Evolutionary conservation across 768 basidiomycete genomes (phyloP).

Genomic region (Psilocybe azurescens): DNA sequence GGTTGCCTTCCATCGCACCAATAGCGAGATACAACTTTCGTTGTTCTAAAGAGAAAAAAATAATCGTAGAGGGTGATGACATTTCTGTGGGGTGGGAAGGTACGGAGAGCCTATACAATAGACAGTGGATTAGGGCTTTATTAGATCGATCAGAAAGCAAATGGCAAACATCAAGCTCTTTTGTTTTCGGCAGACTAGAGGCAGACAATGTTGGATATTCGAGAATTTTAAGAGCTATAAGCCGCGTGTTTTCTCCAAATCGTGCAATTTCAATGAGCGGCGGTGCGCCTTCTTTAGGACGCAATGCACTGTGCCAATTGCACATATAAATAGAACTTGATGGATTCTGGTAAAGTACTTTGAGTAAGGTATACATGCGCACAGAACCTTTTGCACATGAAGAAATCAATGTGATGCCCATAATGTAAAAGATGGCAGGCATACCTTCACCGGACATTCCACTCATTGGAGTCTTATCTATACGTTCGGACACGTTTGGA

Average conservation of each 20-base stretch:
- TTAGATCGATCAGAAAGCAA: not conserved
- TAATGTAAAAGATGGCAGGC: not conserved
- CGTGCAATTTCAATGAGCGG: conserved; percentile 7
- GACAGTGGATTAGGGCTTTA: not conserved
- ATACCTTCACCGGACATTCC: conserved; percentile 5
- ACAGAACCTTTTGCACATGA: conserved; percentile 50
- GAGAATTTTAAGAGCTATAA: conserved; percentile 12
- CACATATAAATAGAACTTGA: conserved; percentile 95
- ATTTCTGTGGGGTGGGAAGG: conserved; percentile 89
- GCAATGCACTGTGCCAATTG: conserved; percentile 73
- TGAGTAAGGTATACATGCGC: conserved; percentile 88
- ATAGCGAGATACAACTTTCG: conserved; percentile 89
- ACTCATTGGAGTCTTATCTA: not conserved
- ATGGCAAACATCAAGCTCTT: conserved; percentile 12
- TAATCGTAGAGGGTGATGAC: conserved; percentile 96
- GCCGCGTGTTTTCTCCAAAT: conserved; percentile 8
- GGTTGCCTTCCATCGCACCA: conserved; percentile 98
- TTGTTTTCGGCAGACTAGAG: not conserved
- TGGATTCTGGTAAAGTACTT: conserved; percentile 90
- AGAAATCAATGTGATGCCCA: no score
- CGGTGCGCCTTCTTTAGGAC: conserved; percentile 5
- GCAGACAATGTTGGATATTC: not conserved
- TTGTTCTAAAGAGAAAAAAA: conserved; percentile 80
- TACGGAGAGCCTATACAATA: conserved; percentile 77
- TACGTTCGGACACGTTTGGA: conserved; percentile 10